Conservation (phyloP, 164 flowering plant species). For the Sedum album region DNA sequence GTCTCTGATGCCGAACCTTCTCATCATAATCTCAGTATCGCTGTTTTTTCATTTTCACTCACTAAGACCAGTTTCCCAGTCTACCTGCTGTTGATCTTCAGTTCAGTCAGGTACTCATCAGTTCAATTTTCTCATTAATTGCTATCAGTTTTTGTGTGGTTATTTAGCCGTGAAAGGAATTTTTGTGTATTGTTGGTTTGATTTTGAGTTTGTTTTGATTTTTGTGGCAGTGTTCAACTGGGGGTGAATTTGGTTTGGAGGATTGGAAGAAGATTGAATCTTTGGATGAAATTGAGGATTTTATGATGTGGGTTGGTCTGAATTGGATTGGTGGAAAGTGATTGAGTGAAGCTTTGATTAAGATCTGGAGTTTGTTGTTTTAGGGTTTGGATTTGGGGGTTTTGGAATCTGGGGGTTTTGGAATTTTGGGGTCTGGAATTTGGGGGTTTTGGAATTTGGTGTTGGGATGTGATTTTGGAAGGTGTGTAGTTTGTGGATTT, state of each 20-base stretch:
- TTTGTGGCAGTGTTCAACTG: background rate
- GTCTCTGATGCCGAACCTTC: background rate
- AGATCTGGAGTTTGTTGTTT: background rate
- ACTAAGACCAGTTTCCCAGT: background rate
- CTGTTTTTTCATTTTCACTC: background rate
- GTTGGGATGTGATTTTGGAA: constrained; percentile 5
- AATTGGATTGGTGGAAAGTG: constrained; percentile 27
- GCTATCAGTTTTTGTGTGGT: background rate
- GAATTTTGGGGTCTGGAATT: too few relatives aligned
- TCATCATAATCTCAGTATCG: background rate
- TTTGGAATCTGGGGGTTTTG: background rate
- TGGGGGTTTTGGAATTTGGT: background rate
- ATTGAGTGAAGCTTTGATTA: background rate
- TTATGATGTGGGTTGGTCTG: constrained; percentile 29
- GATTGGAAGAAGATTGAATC: background rate
- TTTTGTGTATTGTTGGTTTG: background rate
- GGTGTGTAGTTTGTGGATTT: background rate
- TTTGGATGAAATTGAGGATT: background rate
- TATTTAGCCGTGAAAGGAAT: background rate
- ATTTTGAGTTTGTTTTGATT: background rate
- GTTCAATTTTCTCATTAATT: background rate
- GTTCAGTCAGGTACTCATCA: background rate
- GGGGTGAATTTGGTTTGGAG: background rate
- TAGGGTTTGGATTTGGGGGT: background rate
- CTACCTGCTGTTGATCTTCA: background rate